Percentiles rank a stretch among this genome's conserved stretches.
Conservation (phyloP, 2,329 filamentous ascomycete genomes). For the Dendrostoma leiphaemia region DNA sequence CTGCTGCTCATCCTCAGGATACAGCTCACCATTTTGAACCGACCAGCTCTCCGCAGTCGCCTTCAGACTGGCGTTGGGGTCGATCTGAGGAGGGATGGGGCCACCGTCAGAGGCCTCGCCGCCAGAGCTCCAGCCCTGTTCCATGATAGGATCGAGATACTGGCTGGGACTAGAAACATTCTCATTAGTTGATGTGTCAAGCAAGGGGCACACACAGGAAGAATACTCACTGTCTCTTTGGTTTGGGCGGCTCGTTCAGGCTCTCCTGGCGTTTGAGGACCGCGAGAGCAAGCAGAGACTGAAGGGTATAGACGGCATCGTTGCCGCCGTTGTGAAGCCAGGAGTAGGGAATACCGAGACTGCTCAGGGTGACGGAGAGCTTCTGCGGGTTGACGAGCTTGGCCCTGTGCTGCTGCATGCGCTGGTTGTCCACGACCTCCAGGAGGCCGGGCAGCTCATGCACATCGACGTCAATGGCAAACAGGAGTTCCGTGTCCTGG, state of each 20-base stretch:
- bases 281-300: conserved; percentile 66
- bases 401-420: conserved; percentile 64
- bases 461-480: conserved; percentile 61
- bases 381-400: conserved; percentile 51
- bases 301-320: conserved; percentile 77
- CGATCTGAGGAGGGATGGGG: background rate
- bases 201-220: background rate
- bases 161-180: conserved; percentile 15
- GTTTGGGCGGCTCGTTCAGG: conserved; percentile 17
- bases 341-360: conserved; percentile 61
- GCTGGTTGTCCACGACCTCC: conserved; percentile 70
- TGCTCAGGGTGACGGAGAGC: conserved; percentile 59
- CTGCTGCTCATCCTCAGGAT: background rate
- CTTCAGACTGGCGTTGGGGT: conserved; percentile 1
- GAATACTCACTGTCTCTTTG: conserved; percentile 3
- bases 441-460: conserved; percentile 51
- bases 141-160: conserved; percentile 21
- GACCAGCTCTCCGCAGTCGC: background rate
- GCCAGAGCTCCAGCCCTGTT: conserved; percentile 30
- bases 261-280: conserved; percentile 32
- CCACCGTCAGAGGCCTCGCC: conserved; percentile 33
- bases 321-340: conserved; percentile 87
- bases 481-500: conserved; percentile 68
- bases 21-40: background rate
- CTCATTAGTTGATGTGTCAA: background rate